phyloP scores from a whole-genome alignment of 176 grass and related monocot species.

The Pontederia crassipes region DNA sequence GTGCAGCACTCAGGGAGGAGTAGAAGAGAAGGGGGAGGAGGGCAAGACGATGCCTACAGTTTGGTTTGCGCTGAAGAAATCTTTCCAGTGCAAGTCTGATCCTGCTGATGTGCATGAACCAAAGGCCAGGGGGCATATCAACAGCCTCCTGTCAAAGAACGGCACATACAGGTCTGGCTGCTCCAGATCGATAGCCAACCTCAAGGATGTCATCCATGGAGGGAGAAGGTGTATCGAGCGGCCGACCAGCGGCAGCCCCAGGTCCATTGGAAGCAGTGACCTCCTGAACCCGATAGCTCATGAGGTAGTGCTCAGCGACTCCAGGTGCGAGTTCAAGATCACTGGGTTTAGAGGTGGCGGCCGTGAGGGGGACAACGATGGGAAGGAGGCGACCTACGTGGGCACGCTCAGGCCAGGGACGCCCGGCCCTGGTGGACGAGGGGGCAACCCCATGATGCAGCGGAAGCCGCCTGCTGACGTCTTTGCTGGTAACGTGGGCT shows the following conservation, averaged over 20 bases:
- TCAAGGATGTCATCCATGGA: slow-evolving; percentile 44
- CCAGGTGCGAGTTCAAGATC: slow-evolving; percentile 23
- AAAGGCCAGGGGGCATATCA: slow-evolving; percentile 23
- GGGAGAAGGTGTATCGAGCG: slow-evolving; percentile 17
- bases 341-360: slow-evolving; percentile 20
- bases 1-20: slow-evolving; percentile 5
- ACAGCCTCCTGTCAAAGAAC: slow-evolving; percentile 14
- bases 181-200: slow-evolving; percentile 64
- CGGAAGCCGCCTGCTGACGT: slow-evolving; percentile 22
- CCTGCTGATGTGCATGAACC: slow-evolving; percentile 34
- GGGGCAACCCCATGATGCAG: slow-evolving; percentile 29
- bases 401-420: slow-evolving; percentile 29
- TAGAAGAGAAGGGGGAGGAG: not conserved
- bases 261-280: slow-evolving; percentile 33
- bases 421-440: slow-evolving; percentile 17
- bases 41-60: slow-evolving; percentile 29
- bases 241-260: slow-evolving; percentile 26
- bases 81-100: slow-evolving; percentile 48
- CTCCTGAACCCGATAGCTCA: slow-evolving; percentile 18
- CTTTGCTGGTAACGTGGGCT: slow-evolving; percentile 20
- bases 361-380: slow-evolving; percentile 17
- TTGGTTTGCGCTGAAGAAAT: slow-evolving; percentile 65
- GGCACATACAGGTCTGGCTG: slow-evolving; percentile 38
- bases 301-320: slow-evolving; percentile 21
- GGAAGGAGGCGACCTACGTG: slow-evolving; percentile 10